Evolutionary conservation across 164 flowering plant species (phyloP), one percentile per base, ranked within the genome.

Genomic region (Saururus chinensis): DNA sequence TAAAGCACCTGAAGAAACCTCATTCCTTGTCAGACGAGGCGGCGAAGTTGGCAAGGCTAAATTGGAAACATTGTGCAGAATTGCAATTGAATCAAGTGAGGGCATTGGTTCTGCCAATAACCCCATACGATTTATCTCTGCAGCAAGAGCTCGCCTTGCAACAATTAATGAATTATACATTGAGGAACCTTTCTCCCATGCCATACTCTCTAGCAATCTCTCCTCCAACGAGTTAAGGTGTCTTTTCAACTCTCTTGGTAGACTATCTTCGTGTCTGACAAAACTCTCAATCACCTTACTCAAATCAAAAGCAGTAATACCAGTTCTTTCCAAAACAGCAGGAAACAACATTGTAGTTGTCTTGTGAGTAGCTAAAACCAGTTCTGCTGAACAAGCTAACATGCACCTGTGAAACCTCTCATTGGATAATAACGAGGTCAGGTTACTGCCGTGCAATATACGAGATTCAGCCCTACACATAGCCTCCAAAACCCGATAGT

Each of bases 241-340:
- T 40, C 96, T 78, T 66, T 89, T 84, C 69, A 91, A 73, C 78
- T 95, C 98, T 68, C 99, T 82, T 0, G 99, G 99, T 59, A 95
- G 92, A 56, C 86, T 81, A 60, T 87, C 98, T 71, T 95, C 99
- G 64, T 95, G 97, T 64, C 99, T 80, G 58, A 95, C 85, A 73
- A 95, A 95, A 73, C 96, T 91, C 75, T 95, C 99, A 51, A 95
- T 95, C 72, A 91, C 99, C 82, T 95, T 95, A 81, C 99, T 92
- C 65, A 95, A 88, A 82, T 95, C 99, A 87, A 95, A 95, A 58
- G 99, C 87, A 51, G 99, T 95, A 53, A 95, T 87, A 30, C 98
- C 96, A 66, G 98, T 91, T 76, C 93, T 81, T 77, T 89, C 97
- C 69, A 95, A 69, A 30, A 92, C 99, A 8, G 89, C 89, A 65